These are phyloP conservation scores for Xylariaceae sp. DNA, from an alignment of 2,329 filamentous ascomycete species.

Conservation along the genomic window DNA sequence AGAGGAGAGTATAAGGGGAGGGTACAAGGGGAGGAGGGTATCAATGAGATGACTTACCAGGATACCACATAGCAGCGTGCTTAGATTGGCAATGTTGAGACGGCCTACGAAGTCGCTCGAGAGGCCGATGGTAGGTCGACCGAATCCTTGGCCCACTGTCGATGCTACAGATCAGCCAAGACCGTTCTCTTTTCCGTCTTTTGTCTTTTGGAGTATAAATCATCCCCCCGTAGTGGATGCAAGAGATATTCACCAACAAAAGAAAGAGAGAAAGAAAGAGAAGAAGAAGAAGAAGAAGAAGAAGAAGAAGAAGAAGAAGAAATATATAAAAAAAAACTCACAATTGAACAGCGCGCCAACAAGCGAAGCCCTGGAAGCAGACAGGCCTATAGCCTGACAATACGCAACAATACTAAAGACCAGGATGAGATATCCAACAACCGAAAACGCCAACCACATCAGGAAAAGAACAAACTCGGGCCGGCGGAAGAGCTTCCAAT, in stretches of 20 bases:
- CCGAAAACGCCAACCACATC: constrained; percentile 62
- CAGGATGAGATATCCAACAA: constrained; percentile 71
- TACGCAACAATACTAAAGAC: constrained; percentile 73
- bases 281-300: no score
- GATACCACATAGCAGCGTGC: constrained; percentile 59
- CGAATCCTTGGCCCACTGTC: constrained; percentile 55
- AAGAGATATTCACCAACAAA: background rate
- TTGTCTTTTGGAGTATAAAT: background rate
- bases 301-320: background rate
- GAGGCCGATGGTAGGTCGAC: constrained; percentile 66
- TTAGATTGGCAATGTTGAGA: constrained; percentile 64
- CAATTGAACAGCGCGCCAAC: constrained; percentile 69
- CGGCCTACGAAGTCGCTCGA: constrained; percentile 65
- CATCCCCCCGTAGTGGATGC: background rate
- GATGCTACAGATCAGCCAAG: background rate
- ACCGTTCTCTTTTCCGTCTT: background rate
- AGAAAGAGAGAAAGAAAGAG: no score
- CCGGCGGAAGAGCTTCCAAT: constrained; percentile 54
- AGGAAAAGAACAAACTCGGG: constrained; percentile 60
- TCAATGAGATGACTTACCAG: constrained; percentile 32
- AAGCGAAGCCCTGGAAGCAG: constrained; percentile 60
- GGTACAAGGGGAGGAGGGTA: background rate
- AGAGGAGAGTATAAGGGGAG: background rate
- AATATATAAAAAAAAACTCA: constrained; percentile 26
- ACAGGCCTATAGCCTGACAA: constrained; percentile 60